Conservation (phyloP, 2,329 filamentous ascomycete genomes). For the Pyrenophora tritici-repentis region DNA sequence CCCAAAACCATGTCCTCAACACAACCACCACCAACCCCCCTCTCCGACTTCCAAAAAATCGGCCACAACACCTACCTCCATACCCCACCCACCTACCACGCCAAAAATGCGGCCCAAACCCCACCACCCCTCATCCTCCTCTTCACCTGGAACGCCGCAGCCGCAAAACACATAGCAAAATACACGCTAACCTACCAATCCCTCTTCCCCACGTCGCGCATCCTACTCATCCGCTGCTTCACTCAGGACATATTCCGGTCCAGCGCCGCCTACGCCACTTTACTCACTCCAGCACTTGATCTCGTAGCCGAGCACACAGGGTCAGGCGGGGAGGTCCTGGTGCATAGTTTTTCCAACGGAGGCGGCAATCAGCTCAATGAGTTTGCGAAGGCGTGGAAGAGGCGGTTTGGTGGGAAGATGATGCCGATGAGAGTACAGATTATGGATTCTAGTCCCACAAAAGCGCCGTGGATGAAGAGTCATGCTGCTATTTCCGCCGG, state of each 20-base stretch:
- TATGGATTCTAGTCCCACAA: slow-evolving; percentile 43
- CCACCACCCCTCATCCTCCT: slow-evolving; percentile 38
- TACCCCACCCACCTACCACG: slow-evolving; percentile 25
- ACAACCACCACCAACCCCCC: slow-evolving; percentile 18
- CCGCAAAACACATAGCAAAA: slow-evolving; percentile 45
- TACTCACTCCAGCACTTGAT: slow-evolving; percentile 34
- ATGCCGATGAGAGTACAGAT: slow-evolving; percentile 40
- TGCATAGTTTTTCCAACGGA: slow-evolving; percentile 46
- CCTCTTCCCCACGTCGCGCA: slow-evolving; percentile 38
- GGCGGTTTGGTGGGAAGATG: slow-evolving; percentile 16
- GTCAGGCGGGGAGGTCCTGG: slow-evolving; percentile 33
- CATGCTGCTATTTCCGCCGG: slow-evolving; percentile 38
- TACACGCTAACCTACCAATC: slow-evolving; percentile 40
- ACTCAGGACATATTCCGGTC: slow-evolving; percentile 39
- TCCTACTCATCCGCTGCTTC: slow-evolving; percentile 39
- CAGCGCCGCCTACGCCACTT: slow-evolving; percentile 17
- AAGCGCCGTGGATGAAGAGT: slow-evolving; percentile 37
- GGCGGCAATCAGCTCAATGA: slow-evolving; percentile 42
- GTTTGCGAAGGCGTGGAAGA: slow-evolving; percentile 41
- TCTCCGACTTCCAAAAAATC: slow-evolving; percentile 39
- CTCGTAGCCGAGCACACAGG: slow-evolving; percentile 29
- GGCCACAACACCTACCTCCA: slow-evolving; percentile 44
- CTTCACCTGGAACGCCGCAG: slow-evolving; percentile 45
- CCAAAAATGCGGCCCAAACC: slow-evolving; percentile 4
- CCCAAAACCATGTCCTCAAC: slow-evolving; percentile 16